These are phyloP conservation scores for Polyporus tsugae DNA, from an alignment of 1,284 basidiomycete species.

Conservation along the genomic window DNA sequence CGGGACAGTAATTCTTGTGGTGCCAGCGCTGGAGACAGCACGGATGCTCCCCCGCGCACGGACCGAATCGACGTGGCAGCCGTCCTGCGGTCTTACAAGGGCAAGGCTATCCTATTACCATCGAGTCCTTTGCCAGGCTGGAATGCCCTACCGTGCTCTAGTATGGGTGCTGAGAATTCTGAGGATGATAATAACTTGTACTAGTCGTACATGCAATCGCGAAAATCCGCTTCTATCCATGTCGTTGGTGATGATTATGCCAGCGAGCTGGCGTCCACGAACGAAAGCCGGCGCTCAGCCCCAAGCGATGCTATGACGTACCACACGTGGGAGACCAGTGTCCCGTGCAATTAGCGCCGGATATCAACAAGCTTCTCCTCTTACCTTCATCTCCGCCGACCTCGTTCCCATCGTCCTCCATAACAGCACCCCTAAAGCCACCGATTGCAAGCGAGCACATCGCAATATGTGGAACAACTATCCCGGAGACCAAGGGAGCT, in stretches of 20 bases:
- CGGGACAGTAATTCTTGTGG: not conserved
- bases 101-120: conserved; percentile 9
- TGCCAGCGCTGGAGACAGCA: not conserved
- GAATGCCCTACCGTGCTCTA: conserved; percentile 4
- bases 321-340: conserved; percentile 15
- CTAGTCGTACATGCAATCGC: not conserved
- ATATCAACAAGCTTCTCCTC: conserved; percentile 3
- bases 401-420: not conserved
- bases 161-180: not conserved
- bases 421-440: not conserved
- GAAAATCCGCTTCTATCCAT: not conserved
- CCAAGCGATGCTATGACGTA: conserved; percentile 16
- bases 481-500: conserved; percentile 37
- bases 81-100: not conserved
- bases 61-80: not conserved
- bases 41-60: not conserved
- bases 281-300: no score
- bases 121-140: conserved; percentile 25
- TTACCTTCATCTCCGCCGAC: conserved; percentile 14
- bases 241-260: not conserved
- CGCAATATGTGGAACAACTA: conserved; percentile 30
- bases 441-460: no score
- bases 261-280: no score
- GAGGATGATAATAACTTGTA: not conserved
- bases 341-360: conserved; percentile 9